Conservation (phyloP, 108 stramenopile genomes). For the Schizochytrium sp. region DNA sequence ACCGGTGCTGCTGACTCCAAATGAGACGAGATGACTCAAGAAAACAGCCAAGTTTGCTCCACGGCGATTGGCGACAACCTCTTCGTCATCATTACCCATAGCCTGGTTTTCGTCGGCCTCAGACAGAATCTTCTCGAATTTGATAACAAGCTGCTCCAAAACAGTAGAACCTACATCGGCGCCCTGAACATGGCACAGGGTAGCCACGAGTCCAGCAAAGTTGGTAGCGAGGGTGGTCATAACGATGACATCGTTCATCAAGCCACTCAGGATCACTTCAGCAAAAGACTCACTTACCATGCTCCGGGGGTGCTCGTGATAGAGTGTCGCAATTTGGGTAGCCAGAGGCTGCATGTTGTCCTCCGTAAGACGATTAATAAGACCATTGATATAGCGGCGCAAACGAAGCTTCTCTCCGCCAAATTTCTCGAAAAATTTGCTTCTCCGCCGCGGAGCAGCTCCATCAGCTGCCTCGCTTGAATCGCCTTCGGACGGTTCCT, state of each 20-base stretch:
- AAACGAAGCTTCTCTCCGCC: conserved; percentile 11
- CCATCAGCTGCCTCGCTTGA: neutral
- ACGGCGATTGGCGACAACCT: conserved; percentile 6
- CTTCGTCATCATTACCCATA: neutral
- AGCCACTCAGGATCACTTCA: neutral
- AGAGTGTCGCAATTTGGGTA: conserved; percentile 39
- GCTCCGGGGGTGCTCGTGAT: conserved; percentile 45
- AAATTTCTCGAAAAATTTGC: conserved; percentile 34
- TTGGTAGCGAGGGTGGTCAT: conserved; percentile 38
- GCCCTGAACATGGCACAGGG: neutral
- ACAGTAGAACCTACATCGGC: neutral
- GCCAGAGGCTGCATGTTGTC: conserved; percentile 50
- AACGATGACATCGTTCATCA: conserved; percentile 31
- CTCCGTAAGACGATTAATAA: conserved; percentile 22
- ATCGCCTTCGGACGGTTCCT: neutral
- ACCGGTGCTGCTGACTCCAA: neutral
- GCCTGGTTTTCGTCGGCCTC: neutral
- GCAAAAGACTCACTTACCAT: conserved; percentile 20
- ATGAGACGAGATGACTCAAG: conserved; percentile 15
- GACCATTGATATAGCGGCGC: conserved; percentile 1
- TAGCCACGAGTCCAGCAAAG: conserved; percentile 12
- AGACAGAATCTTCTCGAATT: neutral
- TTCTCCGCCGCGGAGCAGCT: neutral
- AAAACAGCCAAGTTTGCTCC: conserved; percentile 46
- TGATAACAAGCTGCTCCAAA: conserved; percentile 29